These are phyloP conservation scores for Leccinum incarnatum DNA, from an alignment of 768 basidiomycete species.

Conservation along the genomic window DNA sequence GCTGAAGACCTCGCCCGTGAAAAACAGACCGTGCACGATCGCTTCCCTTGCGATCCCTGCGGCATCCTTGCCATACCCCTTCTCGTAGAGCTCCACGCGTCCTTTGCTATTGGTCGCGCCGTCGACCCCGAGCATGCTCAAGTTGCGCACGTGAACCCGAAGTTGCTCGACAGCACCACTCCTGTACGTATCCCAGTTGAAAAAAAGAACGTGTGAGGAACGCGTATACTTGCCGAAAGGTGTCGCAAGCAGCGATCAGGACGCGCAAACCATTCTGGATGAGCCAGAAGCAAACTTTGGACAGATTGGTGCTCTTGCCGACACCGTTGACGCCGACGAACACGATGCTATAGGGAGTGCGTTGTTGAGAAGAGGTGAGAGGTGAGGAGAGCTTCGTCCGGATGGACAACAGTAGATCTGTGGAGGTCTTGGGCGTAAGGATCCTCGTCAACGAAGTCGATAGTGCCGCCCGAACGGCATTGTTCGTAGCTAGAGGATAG, in stretches of 20 bases:
- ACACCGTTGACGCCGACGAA: constrained; percentile 99
- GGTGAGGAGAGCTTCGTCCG: constrained; percentile 80
- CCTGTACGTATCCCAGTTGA: constrained; percentile 36
- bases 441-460: constrained; percentile 88
- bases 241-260: constrained; percentile 97
- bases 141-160: constrained; percentile 91
- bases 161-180: constrained; percentile 98
- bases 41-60: constrained; percentile 97
- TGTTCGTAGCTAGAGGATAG: constrained; percentile 63
- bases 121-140: constrained; percentile 78
- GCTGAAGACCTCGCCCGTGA: background rate
- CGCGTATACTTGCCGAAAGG: constrained; percentile 65
- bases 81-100: constrained; percentile 90
- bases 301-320: constrained; percentile 96
- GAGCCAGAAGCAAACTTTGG: constrained; percentile 99
- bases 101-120: constrained; percentile 67
- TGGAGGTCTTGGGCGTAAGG: constrained; percentile 94
- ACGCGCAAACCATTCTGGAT: constrained; percentile 93
- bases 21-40: constrained; percentile 72
- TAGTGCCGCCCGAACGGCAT: constrained; percentile 79
- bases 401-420: constrained; percentile 93
- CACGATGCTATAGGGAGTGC: constrained; percentile 86
- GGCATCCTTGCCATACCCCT: constrained; percentile 98
- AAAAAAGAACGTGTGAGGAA: background rate
- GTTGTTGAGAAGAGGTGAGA: constrained; percentile 69